phyloP scores from a whole-genome alignment of 129 eudicot species.

The Ambrosia artemisiifolia region DNA sequence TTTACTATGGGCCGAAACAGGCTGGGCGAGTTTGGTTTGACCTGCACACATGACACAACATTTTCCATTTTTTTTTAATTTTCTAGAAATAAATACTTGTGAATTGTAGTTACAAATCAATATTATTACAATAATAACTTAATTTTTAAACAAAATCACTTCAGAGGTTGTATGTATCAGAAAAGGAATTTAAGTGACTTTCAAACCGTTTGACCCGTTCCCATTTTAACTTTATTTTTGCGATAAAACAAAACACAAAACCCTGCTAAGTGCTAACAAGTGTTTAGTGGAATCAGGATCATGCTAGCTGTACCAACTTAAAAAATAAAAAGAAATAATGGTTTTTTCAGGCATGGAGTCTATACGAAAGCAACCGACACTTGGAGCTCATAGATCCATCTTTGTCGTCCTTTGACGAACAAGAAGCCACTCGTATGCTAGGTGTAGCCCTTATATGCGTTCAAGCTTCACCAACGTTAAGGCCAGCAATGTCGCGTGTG shows the following conservation, averaged over 20 bases:
- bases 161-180: neutral
- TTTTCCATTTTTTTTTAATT: neutral
- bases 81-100: neutral
- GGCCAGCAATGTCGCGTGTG: constrained; percentile 77
- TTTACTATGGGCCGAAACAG: neutral
- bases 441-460: constrained; percentile 66
- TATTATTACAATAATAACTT: neutral
- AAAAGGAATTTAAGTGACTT: neutral
- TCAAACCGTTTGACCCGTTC: neutral
- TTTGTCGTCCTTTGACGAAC: constrained; percentile 29
- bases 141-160: neutral
- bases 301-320: neutral
- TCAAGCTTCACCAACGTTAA: constrained; percentile 55
- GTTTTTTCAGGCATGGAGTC: constrained; percentile 48
- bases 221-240: neutral
- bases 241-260: neutral
- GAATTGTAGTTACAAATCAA: neutral
- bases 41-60: neutral
- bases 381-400: constrained; percentile 59
- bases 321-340: constrained; percentile 2
- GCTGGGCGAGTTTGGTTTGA: neutral
- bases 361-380: constrained; percentile 43
- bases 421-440: constrained; percentile 54
- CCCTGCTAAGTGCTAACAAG: too few relatives aligned
- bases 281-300: too few relatives aligned